Evolutionary conservation across 768 basidiomycete species (phyloP), one percentile per base, ranked within the genome.

Genomic region (Leucosporidium yakuticum): DNA sequence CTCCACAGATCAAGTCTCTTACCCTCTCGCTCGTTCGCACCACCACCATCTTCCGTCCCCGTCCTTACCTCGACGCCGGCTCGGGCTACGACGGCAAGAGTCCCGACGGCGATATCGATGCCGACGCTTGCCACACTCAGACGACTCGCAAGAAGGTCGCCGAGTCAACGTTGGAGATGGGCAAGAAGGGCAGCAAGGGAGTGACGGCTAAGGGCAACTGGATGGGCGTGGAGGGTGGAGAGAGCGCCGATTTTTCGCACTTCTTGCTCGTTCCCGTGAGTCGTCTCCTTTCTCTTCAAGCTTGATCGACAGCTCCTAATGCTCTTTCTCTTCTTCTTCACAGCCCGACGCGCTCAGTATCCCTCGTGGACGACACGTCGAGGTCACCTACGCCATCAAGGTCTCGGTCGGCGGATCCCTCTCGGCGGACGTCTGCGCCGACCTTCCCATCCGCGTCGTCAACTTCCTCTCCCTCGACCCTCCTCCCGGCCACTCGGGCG

Each of bases 131-230:
- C 75, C 83, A 86, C 76, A 85, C 86, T 0, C 79, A 83, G 49
- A 85, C 86, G 7, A 83, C 80, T 23, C 80, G 82, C 62, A 89
- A 87, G 76, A 82, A 85, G 69, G 81, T 93, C 1, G 84, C 86
- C 2, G 86, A 86, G 74, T 83, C 84, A 39, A 80, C 80, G 6
- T 81, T 95, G 32, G 85, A 86, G 72, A 85, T 86, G 76, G 85
- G 86, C 9, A 84, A 87, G 59, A 82, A 82, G 50, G 84, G 83
- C 32, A 78, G 85, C 11, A 83, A 84, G 69, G 88, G 88, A 3
- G 88, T 87, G 15, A 91, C 88, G 51, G 88, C 86, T 29, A 87
- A 86, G 74, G 92, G 91, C 1, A 95, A 90, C 88, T 95, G 92
- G 91, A 82, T 85, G 8, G 93, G 93, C 12, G 85, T 94, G 9